Percentiles rank a stretch among this genome's conserved stretches.
phyloP scores from a whole-genome alignment of 345 rosid species.

The Jatropha curcas region DNA sequence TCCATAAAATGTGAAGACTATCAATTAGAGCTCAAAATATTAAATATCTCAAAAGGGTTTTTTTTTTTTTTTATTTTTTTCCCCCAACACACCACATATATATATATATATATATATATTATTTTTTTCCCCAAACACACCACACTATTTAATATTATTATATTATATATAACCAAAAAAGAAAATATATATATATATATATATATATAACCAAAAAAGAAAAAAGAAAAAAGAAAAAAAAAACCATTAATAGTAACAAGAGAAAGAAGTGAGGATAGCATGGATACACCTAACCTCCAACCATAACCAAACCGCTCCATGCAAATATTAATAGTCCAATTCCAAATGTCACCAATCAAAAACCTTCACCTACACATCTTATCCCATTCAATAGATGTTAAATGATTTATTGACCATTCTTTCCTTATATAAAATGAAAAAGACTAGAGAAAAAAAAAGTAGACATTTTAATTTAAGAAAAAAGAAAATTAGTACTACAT shows the following conservation, averaged over 20 bases:
- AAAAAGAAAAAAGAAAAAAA: neutral
- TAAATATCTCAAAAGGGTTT: too few species aligned
- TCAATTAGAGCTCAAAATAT: too few species aligned
- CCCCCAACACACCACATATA: too few species aligned
- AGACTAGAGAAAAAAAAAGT: neutral
- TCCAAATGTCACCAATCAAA: neutral
- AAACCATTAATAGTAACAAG: neutral
- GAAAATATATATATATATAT: too few species aligned
- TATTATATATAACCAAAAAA: too few species aligned
- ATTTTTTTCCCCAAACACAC: too few species aligned
- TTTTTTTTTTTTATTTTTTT: too few species aligned
- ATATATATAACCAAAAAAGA: too few species aligned
- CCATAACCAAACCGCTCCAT: slow-evolving; percentile 23
- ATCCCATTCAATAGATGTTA: neutral
- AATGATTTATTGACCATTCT: neutral
- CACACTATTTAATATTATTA: too few species aligned
- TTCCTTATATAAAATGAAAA: neutral
- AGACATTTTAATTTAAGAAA: neutral
- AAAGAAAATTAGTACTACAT: neutral
- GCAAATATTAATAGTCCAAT: slow-evolving; percentile 15
- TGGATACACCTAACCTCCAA: slow-evolving; percentile 38
- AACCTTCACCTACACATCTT: slow-evolving; percentile 7
- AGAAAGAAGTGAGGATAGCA: slow-evolving; percentile 12
- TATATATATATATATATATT: too few species aligned
- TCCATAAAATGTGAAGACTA: too few species aligned